These are phyloP conservation scores for Artemisia tridentata DNA, from an alignment of 129 eudicot species.

Conservation along the genomic window DNA sequence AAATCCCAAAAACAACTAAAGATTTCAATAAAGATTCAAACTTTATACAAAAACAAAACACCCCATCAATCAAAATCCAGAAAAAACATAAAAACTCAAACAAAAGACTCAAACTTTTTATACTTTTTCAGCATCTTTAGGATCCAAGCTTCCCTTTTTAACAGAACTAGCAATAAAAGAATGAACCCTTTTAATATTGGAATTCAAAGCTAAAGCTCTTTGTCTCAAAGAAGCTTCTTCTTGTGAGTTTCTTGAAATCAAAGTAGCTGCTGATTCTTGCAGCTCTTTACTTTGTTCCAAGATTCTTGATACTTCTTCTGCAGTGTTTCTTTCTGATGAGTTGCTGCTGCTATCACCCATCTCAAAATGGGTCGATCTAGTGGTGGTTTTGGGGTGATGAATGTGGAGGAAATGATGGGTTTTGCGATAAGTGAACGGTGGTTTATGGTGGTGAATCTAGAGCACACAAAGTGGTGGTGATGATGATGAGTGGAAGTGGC, in stretches of 20 bases:
- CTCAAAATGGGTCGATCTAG: slow-evolving; percentile 22
- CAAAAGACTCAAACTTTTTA: background rate
- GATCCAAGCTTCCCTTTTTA: slow-evolving; percentile 39
- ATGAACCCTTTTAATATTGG: slow-evolving; percentile 43
- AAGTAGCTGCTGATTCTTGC: slow-evolving; percentile 69
- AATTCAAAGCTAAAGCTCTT: slow-evolving; percentile 57
- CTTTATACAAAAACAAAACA: slow-evolving; percentile 14
- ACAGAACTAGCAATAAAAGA: slow-evolving; percentile 41
- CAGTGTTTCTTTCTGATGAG: slow-evolving; percentile 36
- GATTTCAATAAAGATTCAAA: slow-evolving; percentile 43
- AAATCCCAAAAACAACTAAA: slow-evolving; percentile 14
- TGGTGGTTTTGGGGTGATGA: background rate
- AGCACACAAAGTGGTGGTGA: slow-evolving; percentile 6
- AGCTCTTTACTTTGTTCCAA: slow-evolving; percentile 74
- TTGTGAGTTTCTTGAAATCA: slow-evolving; percentile 54
- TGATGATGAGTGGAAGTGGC: slow-evolving; percentile 1
- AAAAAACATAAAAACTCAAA: background rate
- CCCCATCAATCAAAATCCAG: background rate
- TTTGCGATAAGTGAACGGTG: slow-evolving; percentile 26
- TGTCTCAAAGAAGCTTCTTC: slow-evolving; percentile 72
- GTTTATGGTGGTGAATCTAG: slow-evolving; percentile 25
- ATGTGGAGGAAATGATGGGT: background rate
- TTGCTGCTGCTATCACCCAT: slow-evolving; percentile 34
- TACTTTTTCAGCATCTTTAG: slow-evolving; percentile 65
- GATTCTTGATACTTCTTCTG: slow-evolving; percentile 51